Conservation (phyloP, 108 stramenopile genomes). For the Stephanodiscus minutulus region DNA sequence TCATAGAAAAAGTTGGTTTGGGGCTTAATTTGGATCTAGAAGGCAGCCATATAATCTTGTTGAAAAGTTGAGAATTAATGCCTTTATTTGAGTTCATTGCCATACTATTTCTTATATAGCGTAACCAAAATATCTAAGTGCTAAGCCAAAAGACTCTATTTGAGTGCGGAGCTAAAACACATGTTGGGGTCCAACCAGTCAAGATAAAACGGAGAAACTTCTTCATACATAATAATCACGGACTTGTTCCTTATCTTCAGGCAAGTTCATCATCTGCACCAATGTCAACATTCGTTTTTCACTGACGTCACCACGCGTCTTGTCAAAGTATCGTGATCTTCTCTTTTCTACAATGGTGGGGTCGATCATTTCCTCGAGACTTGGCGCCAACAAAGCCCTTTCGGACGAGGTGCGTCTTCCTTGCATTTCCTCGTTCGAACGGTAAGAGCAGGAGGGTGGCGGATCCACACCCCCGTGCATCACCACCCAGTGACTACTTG, state of each 20-base stretch:
- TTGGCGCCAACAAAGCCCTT: constrained; percentile 26
- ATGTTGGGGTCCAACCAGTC: too few species aligned
- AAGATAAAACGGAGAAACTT: too few species aligned
- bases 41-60: too few species aligned
- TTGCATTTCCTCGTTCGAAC: constrained; percentile 18
- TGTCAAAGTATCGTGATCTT: constrained; percentile 35
- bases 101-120: background rate
- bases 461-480: constrained; percentile 27
- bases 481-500: constrained; percentile 26
- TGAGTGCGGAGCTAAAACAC: background rate
- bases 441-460: constrained; percentile 29
- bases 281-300: constrained; percentile 42
- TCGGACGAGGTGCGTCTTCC: background rate
- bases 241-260: constrained; percentile 6
- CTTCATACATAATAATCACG: background rate
- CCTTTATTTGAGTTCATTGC: too few species aligned
- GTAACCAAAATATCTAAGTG: too few species aligned
- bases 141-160: too few species aligned
- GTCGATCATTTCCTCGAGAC: constrained; percentile 51
- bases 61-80: too few species aligned
- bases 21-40: too few species aligned
- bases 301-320: constrained; percentile 18
- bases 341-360: constrained; percentile 49
- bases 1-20: too few species aligned
- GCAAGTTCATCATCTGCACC: constrained; percentile 32